These are phyloP conservation scores for Fusarium humuli DNA, from an alignment of 2,329 filamentous ascomycete genomes.

Conservation along the genomic window DNA sequence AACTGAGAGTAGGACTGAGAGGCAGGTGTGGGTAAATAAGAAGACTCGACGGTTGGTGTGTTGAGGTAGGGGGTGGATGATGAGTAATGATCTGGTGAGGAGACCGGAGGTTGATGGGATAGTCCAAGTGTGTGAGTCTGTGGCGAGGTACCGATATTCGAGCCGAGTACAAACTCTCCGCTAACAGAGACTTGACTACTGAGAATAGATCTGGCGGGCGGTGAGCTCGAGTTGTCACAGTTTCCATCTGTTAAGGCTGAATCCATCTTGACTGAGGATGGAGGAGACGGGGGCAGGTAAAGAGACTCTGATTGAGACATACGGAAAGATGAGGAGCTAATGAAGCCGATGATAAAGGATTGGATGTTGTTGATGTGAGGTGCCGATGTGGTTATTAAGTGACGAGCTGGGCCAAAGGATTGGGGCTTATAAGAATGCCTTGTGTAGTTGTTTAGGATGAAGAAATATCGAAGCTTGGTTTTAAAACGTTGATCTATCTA, in stretches of 20 bases:
- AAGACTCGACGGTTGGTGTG: slow-evolving; percentile 39
- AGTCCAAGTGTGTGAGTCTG: slow-evolving; percentile 37
- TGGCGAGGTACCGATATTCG: slow-evolving; percentile 42
- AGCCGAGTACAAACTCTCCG: slow-evolving; percentile 36
- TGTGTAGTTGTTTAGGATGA: slow-evolving; percentile 38
- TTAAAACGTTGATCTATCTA: slow-evolving; percentile 47
- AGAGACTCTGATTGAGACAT: slow-evolving; percentile 48
- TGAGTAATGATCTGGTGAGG: slow-evolving; percentile 43
- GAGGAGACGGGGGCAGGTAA: slow-evolving; percentile 46
- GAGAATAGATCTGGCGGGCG: slow-evolving; percentile 43
- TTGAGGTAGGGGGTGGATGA: slow-evolving; percentile 42
- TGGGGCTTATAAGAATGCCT: slow-evolving; percentile 41
- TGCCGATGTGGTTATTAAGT: slow-evolving; percentile 34
- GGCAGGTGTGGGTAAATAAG: slow-evolving; percentile 42
- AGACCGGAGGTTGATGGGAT: slow-evolving; percentile 38
- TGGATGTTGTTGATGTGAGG: slow-evolving; percentile 37
- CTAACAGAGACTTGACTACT: slow-evolving; percentile 39
- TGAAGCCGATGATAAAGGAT: slow-evolving; percentile 34
- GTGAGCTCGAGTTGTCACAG: slow-evolving; percentile 46
- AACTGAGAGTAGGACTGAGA: slow-evolving; percentile 45
- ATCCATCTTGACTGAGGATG: slow-evolving; percentile 48
- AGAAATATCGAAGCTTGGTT: slow-evolving; percentile 41
- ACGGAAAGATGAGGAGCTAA: slow-evolving; percentile 43
- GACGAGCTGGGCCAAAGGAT: slow-evolving; percentile 24
- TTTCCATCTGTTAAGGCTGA: slow-evolving; percentile 44